A percentile compares a stretch with the other conserved stretches of the same genome.
These are phyloP conservation scores for Cladosporium colombiae DNA, from an alignment of 2,329 filamentous ascomycete genomes.

Conservation along the genomic window DNA sequence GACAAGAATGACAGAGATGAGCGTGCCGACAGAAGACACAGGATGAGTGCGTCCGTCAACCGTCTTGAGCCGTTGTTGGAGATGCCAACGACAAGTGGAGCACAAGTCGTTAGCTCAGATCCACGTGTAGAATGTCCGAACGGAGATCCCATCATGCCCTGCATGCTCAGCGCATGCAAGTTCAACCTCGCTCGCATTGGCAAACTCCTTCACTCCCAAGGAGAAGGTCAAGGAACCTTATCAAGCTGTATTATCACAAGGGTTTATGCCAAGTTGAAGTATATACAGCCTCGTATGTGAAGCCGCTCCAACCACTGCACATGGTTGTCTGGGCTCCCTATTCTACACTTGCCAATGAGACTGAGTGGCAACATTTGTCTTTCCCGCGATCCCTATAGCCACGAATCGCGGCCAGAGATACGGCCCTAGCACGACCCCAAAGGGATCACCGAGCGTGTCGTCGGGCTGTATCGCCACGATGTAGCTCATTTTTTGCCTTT, in stretches of 20 bases:
- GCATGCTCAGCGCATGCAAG: neutral
- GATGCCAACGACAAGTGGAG: constrained; percentile 5
- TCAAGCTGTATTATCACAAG: neutral
- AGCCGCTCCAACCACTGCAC: neutral
- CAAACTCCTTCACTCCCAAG: neutral
- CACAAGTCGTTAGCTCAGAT: neutral
- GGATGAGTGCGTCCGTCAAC: neutral
- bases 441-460: constrained; percentile 7
- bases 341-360: neutral
- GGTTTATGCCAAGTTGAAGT: neutral
- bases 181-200: neutral
- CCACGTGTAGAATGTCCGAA: constrained; percentile 5
- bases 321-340: neutral
- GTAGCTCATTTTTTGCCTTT: constrained; percentile 15
- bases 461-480: constrained; percentile 17
- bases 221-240: constrained; percentile 5
- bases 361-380: neutral
- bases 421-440: constrained; percentile 10
- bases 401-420: constrained; percentile 9
- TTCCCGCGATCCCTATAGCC: constrained; percentile 11
- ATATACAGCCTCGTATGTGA: neutral
- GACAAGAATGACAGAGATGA: neutral
- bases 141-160: neutral
- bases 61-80: constrained; percentile 15
- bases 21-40: neutral